Conservation (phyloP, 331 rosid species). For the Stylosanthes scabra region DNA sequence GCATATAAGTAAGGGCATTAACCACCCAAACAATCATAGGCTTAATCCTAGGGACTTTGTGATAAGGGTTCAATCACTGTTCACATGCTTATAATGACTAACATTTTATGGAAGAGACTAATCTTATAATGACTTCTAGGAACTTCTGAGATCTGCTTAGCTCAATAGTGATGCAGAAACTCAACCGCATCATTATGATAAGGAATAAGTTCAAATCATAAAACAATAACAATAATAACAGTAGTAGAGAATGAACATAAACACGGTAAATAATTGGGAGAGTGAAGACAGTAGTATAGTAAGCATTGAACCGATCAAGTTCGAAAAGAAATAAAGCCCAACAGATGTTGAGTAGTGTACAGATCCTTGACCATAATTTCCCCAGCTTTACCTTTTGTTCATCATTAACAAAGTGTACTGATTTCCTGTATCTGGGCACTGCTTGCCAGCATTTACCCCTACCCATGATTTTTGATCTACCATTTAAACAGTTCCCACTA, state of each 20-base stretch:
- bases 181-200: constrained; percentile 31
- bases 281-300: constrained; percentile 19
- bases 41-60: too few relatives aligned
- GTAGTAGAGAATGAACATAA: constrained; percentile 20
- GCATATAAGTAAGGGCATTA: constrained; percentile 2
- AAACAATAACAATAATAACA: constrained; percentile 2
- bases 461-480: constrained; percentile 44
- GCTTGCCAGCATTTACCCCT: constrained; percentile 52
- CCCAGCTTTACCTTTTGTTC: constrained; percentile 74
- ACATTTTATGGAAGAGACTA: background rate
- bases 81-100: background rate
- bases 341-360: constrained; percentile 46
- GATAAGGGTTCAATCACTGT: background rate
- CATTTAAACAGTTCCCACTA: constrained; percentile 39
- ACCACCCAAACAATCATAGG: background rate
- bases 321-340: constrained; percentile 39
- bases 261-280: constrained; percentile 18
- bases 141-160: constrained; percentile 27
- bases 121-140: constrained; percentile 13
- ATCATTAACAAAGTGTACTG: constrained; percentile 60
- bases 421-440: constrained; percentile 56
- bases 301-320: constrained; percentile 37
- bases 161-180: constrained; percentile 32
- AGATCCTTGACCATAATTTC: constrained; percentile 49
- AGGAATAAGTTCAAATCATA: constrained; percentile 12